Conservation (phyloP, 768 basidiomycete genomes). For the Trametes coccinea region DNA sequence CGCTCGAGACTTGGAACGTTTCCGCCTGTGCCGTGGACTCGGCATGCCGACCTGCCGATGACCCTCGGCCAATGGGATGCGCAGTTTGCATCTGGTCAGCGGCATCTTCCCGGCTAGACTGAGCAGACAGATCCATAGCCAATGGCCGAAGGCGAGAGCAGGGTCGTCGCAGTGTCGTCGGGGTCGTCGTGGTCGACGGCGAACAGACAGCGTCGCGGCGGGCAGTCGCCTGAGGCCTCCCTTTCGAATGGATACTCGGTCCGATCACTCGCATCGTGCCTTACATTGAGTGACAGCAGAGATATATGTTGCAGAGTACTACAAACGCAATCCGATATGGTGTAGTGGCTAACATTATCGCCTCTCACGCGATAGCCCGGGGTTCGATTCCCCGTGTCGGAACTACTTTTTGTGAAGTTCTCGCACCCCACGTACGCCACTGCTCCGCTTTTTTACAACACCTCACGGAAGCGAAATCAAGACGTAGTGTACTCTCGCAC, state of each 20-base stretch:
- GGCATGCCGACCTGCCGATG: conserved; percentile 23
- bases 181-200: conserved; percentile 16
- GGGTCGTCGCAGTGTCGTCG: background rate
- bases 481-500: too few relatives aligned
- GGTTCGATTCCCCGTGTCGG: conserved; percentile 26
- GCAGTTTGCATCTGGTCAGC: conserved; percentile 14
- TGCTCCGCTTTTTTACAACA: too few relatives aligned
- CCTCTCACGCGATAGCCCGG: conserved; percentile 26
- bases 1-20: conserved; percentile 13
- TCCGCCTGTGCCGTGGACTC: conserved; percentile 12
- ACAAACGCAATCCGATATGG: conserved; percentile 17
- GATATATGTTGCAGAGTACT: background rate
- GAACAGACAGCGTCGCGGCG: background rate
- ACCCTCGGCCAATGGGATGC: conserved; percentile 15
- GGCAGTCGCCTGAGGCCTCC: background rate
- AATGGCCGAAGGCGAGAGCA: background rate
- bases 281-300: too few relatives aligned
- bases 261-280: background rate
- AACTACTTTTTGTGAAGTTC: background rate
- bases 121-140: conserved; percentile 12
- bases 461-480: too few relatives aligned
- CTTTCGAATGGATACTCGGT: background rate
- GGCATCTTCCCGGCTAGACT: conserved; percentile 16
- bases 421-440: too few relatives aligned
- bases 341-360: conserved; percentile 26